A percentile compares a stretch with the other conserved stretches of the same genome.
Conservation (phyloP, 2,329 filamentous ascomycete genomes). For the Colletotrichum liaoningense region DNA sequence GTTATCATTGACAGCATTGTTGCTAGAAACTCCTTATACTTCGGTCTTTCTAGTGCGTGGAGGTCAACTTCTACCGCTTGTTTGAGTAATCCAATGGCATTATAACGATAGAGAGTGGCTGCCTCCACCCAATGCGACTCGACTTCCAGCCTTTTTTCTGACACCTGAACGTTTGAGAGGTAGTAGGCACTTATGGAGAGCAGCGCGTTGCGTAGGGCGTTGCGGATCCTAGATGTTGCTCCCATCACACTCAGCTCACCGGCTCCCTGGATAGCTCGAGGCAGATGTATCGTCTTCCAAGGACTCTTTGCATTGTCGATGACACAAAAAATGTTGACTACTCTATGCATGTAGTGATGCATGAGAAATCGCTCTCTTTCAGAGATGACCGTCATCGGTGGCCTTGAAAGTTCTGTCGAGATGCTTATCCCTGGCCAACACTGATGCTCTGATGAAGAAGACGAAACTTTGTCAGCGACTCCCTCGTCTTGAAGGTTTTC, state of each 20-base stretch:
- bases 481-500: background rate
- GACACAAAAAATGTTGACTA: slow-evolving; percentile 42
- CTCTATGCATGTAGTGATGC: slow-evolving; percentile 40
- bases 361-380: slow-evolving; percentile 40
- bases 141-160: background rate
- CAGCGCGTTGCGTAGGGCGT: slow-evolving; percentile 39
- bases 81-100: slow-evolving; percentile 39
- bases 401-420: background rate
- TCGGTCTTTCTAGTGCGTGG: slow-evolving; percentile 29
- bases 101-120: slow-evolving; percentile 30
- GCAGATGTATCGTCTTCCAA: slow-evolving; percentile 43
- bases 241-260: slow-evolving; percentile 40
- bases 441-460: background rate
- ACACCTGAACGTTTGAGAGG: slow-evolving; percentile 39
- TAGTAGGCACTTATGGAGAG: slow-evolving; percentile 43
- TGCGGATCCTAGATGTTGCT: slow-evolving; percentile 38
- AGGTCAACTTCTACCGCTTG: slow-evolving; percentile 37
- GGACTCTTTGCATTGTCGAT: slow-evolving; percentile 42
- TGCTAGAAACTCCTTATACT: slow-evolving; percentile 43
- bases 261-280: slow-evolving; percentile 39
- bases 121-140: slow-evolving; percentile 35
- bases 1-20: slow-evolving; percentile 44
- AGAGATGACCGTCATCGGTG: background rate
- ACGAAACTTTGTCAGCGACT: background rate
- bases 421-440: background rate